A percentile compares a stretch with the other conserved stretches of the same genome.
Evolutionary conservation across 139 green algal genomes (phyloP).

Genomic region (Pseudopediastrum boryanum): DNA sequence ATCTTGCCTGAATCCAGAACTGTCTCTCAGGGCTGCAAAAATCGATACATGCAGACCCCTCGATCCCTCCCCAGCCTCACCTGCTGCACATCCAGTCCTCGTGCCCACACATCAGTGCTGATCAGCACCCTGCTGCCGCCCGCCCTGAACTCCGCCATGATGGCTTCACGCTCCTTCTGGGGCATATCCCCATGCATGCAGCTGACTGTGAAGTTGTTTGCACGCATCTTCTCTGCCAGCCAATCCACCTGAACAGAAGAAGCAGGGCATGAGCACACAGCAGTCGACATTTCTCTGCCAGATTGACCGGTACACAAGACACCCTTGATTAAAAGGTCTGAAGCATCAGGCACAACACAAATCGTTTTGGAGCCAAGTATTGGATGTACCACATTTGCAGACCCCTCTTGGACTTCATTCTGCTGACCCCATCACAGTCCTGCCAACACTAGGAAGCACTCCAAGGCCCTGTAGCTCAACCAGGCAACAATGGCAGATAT

Average conservation of each 20-base stretch:
- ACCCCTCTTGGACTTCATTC: too few species aligned
- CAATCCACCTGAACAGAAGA: too few species aligned
- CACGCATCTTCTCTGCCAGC: slow-evolving; percentile 96
- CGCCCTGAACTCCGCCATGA: slow-evolving; percentile 95
- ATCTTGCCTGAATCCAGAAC: too few species aligned
- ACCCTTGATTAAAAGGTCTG: background rate
- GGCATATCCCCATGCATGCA: slow-evolving; percentile 99
- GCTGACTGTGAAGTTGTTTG: slow-evolving; percentile 98
- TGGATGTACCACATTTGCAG: too few species aligned
- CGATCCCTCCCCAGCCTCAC: slow-evolving; percentile 28
- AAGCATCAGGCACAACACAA: background rate
- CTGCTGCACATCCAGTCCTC: slow-evolving; percentile 98
- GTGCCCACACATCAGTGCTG: slow-evolving; percentile 98
- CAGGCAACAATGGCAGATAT: too few species aligned
- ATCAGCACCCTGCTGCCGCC: slow-evolving; percentile 94
- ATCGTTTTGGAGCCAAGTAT: too few species aligned
- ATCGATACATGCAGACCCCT: background rate
- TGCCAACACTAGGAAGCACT: too few species aligned
- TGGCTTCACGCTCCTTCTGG: slow-evolving; percentile 97
- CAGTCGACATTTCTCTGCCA: slow-evolving; percentile 44
- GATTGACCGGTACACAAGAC: slow-evolving; percentile 4
- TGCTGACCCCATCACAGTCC: too few species aligned
- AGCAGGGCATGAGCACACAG: too few species aligned
- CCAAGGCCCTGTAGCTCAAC: too few species aligned
- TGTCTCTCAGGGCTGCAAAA: too few species aligned